Evolutionary conservation across 805 yeast genomes (phyloP).

Genomic region (Saturnispora gosingensis): DNA sequence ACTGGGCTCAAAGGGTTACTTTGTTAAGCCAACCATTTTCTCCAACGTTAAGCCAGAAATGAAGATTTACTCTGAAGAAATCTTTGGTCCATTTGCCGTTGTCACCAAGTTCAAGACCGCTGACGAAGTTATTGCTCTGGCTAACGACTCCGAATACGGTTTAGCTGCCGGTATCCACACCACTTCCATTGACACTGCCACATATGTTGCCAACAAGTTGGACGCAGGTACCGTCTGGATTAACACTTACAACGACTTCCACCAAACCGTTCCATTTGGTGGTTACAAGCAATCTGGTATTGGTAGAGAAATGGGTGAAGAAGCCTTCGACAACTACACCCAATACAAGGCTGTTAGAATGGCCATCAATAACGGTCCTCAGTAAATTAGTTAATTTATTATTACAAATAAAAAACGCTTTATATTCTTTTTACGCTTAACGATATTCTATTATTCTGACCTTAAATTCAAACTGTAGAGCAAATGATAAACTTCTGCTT

Average conservation of each 20-base stretch:
- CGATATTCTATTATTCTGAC: neutral
- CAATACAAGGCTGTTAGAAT: constrained; percentile 61
- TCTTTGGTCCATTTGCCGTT: constrained; percentile 74
- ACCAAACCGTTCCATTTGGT: constrained; percentile 70
- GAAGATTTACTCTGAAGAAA: constrained; percentile 62
- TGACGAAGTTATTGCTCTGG: constrained; percentile 58
- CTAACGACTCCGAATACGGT: constrained; percentile 67
- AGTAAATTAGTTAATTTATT: constrained; percentile 8
- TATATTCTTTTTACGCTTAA: constrained; percentile 1
- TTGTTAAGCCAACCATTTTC: constrained; percentile 65
- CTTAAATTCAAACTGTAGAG: neutral
- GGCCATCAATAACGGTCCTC: constrained; percentile 20
- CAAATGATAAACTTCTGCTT: too few relatives aligned
- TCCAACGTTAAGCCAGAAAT: constrained; percentile 56
- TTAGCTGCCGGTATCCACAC: constrained; percentile 79
- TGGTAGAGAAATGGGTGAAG: constrained; percentile 82
- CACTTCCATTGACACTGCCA: constrained; percentile 48
- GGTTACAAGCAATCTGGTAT: constrained; percentile 74
- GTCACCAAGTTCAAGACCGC: constrained; percentile 55
- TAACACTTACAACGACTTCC: constrained; percentile 73
- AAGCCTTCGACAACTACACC: constrained; percentile 58
- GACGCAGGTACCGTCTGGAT: constrained; percentile 76
- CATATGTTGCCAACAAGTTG: constrained; percentile 52
- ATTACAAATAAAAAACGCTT: neutral
- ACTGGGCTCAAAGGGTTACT: constrained; percentile 57